Conservation (phyloP, 306 rosid genomes). For the Luffa aegyptiaca region DNA sequence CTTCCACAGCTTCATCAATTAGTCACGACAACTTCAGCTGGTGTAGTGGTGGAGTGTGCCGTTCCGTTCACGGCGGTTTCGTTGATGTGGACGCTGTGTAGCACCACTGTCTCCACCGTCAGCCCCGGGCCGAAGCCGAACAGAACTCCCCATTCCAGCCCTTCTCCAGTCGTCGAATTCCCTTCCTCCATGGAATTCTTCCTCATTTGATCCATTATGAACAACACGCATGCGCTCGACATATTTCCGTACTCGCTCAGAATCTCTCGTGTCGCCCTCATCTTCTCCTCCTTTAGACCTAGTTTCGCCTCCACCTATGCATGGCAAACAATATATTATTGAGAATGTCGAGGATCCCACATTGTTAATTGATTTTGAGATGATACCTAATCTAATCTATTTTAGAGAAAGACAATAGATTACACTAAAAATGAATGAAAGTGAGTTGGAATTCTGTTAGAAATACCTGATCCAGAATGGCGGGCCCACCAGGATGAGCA, state of each 20-base stretch:
- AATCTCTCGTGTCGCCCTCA: slow-evolving; percentile 30
- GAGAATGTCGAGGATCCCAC: too few relatives aligned
- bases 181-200: slow-evolving; percentile 31
- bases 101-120: slow-evolving; percentile 49
- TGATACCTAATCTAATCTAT: too few relatives aligned
- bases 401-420: too few relatives aligned
- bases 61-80: neutral
- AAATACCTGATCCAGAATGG: neutral
- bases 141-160: slow-evolving; percentile 50
- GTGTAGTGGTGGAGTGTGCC: neutral
- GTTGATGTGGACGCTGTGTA: slow-evolving; percentile 8
- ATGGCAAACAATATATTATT: too few relatives aligned
- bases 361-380: too few relatives aligned
- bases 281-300: slow-evolving; percentile 30
- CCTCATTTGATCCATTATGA: slow-evolving; percentile 45
- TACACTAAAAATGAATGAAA: too few relatives aligned
- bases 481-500: slow-evolving; percentile 57
- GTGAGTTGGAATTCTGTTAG: neutral
- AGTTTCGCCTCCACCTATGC: slow-evolving; percentile 45
- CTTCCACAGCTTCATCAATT: neutral
- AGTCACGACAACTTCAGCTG: too few relatives aligned
- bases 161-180: slow-evolving; percentile 37
- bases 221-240: slow-evolving; percentile 52
- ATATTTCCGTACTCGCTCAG: slow-evolving; percentile 50
- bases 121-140: slow-evolving; percentile 60